Evolutionary conservation across 768 basidiomycete species (phyloP).

Genomic region (Lentinus brumalis): DNA sequence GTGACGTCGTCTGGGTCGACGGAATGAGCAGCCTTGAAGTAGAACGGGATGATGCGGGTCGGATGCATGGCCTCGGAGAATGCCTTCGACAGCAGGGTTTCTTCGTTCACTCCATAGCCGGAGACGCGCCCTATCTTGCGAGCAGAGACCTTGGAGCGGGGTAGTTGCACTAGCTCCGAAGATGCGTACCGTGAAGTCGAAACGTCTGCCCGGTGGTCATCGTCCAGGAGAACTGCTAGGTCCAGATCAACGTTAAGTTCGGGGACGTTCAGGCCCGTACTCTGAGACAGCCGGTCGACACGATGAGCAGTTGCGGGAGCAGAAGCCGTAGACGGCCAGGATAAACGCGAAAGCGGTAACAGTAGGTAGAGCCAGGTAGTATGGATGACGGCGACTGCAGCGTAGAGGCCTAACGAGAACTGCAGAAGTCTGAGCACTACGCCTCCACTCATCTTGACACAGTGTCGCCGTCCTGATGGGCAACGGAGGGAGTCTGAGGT

Average conservation of each 20-base stretch:
- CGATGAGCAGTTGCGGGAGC: too few species aligned
- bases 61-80: slow-evolving; percentile 73
- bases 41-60: slow-evolving; percentile 78
- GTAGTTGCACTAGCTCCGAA: slow-evolving; percentile 2
- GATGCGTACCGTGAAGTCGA: slow-evolving; percentile 11
- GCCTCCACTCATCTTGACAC: not conserved
- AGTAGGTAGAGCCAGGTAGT: slow-evolving; percentile 31
- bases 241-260: slow-evolving; percentile 10
- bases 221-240: slow-evolving; percentile 8
- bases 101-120: slow-evolving; percentile 40
- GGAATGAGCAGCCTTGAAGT: slow-evolving; percentile 63
- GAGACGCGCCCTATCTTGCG: not conserved
- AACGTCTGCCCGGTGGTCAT: slow-evolving; percentile 10
- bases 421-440: slow-evolving; percentile 6
- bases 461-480: too few species aligned
- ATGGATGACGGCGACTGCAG: slow-evolving; percentile 32
- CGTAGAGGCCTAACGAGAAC: slow-evolving; percentile 22
- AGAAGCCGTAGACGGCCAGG: not conserved
- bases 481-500: too few species aligned
- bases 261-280: not conserved
- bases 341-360: slow-evolving; percentile 4
- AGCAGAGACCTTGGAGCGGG: not conserved
- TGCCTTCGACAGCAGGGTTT: slow-evolving; percentile 65
- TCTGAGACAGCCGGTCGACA: too few species aligned
- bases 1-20: slow-evolving; percentile 73